Conservation (phyloP, 108 stramenopile species). For the Conticribra weissflogii region DNA sequence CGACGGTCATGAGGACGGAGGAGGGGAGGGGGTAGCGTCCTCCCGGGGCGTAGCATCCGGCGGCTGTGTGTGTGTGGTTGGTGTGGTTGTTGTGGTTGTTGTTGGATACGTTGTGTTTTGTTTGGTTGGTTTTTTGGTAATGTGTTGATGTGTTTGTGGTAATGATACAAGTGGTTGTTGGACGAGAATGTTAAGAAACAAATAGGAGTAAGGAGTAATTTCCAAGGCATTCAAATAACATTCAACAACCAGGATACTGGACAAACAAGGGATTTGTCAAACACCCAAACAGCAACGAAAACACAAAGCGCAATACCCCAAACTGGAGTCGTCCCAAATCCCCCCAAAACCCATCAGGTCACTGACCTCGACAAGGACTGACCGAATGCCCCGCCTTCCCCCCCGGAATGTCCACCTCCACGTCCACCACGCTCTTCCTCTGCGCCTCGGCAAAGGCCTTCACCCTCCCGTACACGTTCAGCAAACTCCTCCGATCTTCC, state of each 20-base stretch:
- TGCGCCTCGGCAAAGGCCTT: conserved; percentile 92
- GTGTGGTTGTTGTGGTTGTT: no score
- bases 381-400: conserved; percentile 96
- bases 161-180: no score
- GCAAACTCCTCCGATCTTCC: conserved; percentile 67
- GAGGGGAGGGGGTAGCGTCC: conserved; percentile 98
- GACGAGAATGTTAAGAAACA: no score
- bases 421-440: conserved; percentile 80
- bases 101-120: no score
- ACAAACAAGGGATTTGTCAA: no score
- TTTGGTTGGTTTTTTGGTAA: no score
- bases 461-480: conserved; percentile 84
- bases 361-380: conserved; percentile 84
- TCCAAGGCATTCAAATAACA: no score
- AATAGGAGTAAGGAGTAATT: no score
- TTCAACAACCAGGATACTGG: no score
- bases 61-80: conserved; percentile 48
- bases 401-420: conserved; percentile 93
- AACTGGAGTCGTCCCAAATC: not conserved
- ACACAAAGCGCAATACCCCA: no score
- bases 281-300: no score
- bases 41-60: conserved; percentile 99
- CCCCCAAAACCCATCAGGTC: not conserved
- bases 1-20: conserved; percentile 97
- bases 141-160: no score